phyloP scores from a whole-genome alignment of 352 stramenopile genomes.

The Phytopythium vexans region DNA sequence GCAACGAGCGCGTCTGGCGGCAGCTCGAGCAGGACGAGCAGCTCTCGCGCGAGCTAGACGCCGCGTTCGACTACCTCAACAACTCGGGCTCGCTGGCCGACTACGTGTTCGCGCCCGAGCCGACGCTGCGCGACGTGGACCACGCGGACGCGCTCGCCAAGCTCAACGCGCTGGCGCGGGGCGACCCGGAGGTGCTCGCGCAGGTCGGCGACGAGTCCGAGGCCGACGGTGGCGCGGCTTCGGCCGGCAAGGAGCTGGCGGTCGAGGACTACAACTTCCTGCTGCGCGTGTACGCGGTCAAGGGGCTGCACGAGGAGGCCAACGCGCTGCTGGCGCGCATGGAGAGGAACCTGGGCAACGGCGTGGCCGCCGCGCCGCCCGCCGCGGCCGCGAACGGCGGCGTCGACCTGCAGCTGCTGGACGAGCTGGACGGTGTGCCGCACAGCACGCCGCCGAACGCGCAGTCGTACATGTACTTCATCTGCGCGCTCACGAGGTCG shows the following conservation, averaged over 20 bases:
- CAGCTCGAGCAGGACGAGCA: constrained; percentile 54
- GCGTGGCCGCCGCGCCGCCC: constrained; percentile 4
- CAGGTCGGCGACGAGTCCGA: constrained; percentile 34
- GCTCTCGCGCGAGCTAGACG: constrained; percentile 62
- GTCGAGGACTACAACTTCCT: constrained; percentile 79
- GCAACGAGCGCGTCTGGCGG: constrained; percentile 52
- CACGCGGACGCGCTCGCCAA: constrained; percentile 58
- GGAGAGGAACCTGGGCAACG: constrained; percentile 52
- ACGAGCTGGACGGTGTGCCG: constrained; percentile 40
- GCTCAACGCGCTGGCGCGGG: constrained; percentile 59
- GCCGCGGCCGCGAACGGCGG: constrained; percentile 13
- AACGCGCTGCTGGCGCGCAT: constrained; percentile 73
- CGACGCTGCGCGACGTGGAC: constrained; percentile 59
- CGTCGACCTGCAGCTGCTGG: constrained; percentile 29
- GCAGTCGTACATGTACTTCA: constrained; percentile 79
- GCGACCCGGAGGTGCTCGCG: constrained; percentile 37
- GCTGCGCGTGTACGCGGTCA: constrained; percentile 66
- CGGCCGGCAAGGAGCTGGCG: constrained; percentile 24
- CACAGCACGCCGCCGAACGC: constrained; percentile 46
- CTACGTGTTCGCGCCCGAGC: constrained; percentile 67
- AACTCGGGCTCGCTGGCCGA: constrained; percentile 56
- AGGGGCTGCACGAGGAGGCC: constrained; percentile 50
- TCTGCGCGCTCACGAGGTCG: constrained; percentile 48
- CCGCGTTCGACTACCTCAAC: constrained; percentile 67
- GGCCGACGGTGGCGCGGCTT: constrained; percentile 5